A percentile compares a stretch with the other conserved stretches of the same genome.
Conservation (phyloP, 345 rosid species). For the Boechera stricta region DNA sequence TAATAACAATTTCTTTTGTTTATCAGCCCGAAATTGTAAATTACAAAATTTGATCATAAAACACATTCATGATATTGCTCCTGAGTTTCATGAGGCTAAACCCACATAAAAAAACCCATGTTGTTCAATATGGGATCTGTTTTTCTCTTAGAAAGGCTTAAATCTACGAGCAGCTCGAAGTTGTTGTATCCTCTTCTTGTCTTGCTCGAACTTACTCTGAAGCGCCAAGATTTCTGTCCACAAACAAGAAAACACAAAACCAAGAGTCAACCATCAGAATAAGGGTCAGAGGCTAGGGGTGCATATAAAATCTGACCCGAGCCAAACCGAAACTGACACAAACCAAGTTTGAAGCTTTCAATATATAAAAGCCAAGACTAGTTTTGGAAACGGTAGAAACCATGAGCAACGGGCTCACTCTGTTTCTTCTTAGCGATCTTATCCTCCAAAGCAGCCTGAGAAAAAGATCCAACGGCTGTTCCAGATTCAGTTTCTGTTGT, state of each 20-base stretch:
- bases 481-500: constrained; percentile 82
- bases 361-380: constrained; percentile 20
- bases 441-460: constrained; percentile 69
- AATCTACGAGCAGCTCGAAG: constrained; percentile 91
- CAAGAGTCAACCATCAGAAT: constrained; percentile 21
- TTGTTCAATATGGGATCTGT: not conserved
- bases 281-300: not conserved
- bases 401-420: constrained; percentile 61
- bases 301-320: not conserved
- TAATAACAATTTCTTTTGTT: not conserved
- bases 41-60: constrained; percentile 29
- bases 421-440: constrained; percentile 72
- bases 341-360: not conserved
- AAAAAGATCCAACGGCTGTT: constrained; percentile 77
- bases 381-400: constrained; percentile 95
- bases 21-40: constrained; percentile 12
- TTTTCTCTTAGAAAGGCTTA: constrained; percentile 62
- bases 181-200: constrained; percentile 85
- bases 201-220: constrained; percentile 90
- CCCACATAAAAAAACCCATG: constrained; percentile 1
- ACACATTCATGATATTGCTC: constrained; percentile 20
- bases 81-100: not conserved
- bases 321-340: not conserved
- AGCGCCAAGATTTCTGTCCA: constrained; percentile 79
- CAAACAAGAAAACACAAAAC: constrained; percentile 24